These are phyloP conservation scores for Candida xyloterini DNA, from an alignment of 805 yeast species.

Conservation along the genomic window DNA sequence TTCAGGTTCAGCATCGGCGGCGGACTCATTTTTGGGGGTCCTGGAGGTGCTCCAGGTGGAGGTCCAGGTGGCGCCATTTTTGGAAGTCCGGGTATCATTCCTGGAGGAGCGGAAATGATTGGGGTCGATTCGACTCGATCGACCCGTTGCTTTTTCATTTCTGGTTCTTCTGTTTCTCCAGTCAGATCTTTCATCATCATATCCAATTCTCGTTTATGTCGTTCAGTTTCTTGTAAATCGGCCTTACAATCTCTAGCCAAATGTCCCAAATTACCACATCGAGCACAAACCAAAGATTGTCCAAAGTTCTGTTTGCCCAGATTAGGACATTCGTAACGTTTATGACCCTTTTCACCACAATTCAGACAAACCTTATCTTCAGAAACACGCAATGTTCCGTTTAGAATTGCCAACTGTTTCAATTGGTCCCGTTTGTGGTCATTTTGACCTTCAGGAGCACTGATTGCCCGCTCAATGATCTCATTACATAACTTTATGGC, in stretches of 20 bases:
- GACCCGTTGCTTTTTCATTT: neutral
- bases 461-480: conserved; percentile 77
- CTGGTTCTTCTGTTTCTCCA: conserved; percentile 24
- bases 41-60: conserved; percentile 14
- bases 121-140: conserved; percentile 7
- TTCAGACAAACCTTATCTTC: conserved; percentile 58
- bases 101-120: conserved; percentile 23
- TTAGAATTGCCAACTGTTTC: conserved; percentile 86
- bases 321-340: conserved; percentile 61
- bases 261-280: conserved; percentile 84
- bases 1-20: neutral
- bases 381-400: conserved; percentile 85
- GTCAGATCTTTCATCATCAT: conserved; percentile 49
- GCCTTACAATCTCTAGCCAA: conserved; percentile 80
- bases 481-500: conserved; percentile 74
- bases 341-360: conserved; percentile 69
- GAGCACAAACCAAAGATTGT: conserved; percentile 61
- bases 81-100: conserved; percentile 3
- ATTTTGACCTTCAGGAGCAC: conserved; percentile 90
- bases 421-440: conserved; percentile 88
- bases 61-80: conserved; percentile 8
- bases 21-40: conserved; percentile 1
- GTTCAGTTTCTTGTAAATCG: conserved; percentile 22
- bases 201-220: conserved; percentile 48
- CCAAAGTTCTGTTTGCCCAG: conserved; percentile 42